Base-by-base conservation (phyloP, 1,284 basidiomycete genomes). In the Tylopilus sp. region DNA sequence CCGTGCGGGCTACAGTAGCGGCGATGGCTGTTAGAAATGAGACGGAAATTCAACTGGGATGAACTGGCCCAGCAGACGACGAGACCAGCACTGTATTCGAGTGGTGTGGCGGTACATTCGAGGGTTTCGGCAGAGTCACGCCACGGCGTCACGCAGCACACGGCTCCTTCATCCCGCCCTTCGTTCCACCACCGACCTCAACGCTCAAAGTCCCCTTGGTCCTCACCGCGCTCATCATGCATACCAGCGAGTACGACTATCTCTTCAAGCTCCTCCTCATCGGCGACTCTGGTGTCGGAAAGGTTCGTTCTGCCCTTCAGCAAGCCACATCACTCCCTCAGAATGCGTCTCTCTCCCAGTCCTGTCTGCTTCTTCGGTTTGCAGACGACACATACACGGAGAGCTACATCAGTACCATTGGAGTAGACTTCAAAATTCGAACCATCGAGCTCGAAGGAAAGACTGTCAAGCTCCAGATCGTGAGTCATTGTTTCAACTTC, bases 371-470 rank as follows among this genome's bases (percentile, higher is more conserved):
- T 49, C 83, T 99, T 52, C 93, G 97, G 68, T 99, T 99, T 70
- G 96, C 95, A 63, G 97, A 99, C 74, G 97, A 99, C 72, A 96
- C 96, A 51, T 99, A 97, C 79, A 99, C 97, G 48, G 95, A 97
- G 72, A 94, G 90, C 66, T 99, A 98, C 75, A 98, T 99, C 72
- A 93, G 89, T 57, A 99, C 96, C 26, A 99, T 99, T 72, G 96
- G 96, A 58, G 93, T 99, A 53, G 97, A 99, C 78, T 99, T 99
- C 79, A 99, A 99, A 88, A 99, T 99, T 76, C 82, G 97, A 62
- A 99, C 97, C 41, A 98, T 99, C 70, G 97, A 99, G 73, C 81
- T 99, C 48, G 97, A 99, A 71, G 96, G 96, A 59, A 99, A 98
- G 90, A 98, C 93, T 2, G 93, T 99, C 65, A 99, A 99, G 73